phyloP scores from a whole-genome alignment of 1,139 yeast genomes.

The Pichia sp. region DNA sequence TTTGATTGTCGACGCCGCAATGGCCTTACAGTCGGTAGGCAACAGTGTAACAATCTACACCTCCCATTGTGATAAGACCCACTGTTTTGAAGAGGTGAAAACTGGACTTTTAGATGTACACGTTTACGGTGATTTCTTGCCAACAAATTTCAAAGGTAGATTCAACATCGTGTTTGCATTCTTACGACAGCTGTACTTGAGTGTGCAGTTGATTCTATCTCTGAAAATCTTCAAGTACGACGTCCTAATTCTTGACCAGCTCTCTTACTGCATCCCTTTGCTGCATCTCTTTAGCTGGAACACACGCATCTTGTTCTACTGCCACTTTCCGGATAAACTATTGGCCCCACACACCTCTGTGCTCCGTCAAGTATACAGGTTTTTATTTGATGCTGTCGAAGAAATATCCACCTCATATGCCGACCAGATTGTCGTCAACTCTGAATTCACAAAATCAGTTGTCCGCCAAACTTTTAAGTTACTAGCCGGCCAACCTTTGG shows the following conservation, averaged over 20 bases:
- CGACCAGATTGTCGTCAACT: slow-evolving; percentile 81
- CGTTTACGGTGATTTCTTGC: slow-evolving; percentile 80
- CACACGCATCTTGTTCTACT: slow-evolving; percentile 66
- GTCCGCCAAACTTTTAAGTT: slow-evolving; percentile 59
- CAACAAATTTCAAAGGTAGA: slow-evolving; percentile 60
- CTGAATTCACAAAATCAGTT: slow-evolving; percentile 70
- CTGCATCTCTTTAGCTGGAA: slow-evolving; percentile 45
- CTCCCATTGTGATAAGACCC: slow-evolving; percentile 80
- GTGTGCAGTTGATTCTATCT: slow-evolving; percentile 44
- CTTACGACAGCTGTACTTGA: slow-evolving; percentile 71
- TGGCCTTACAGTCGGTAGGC: slow-evolving; percentile 70
- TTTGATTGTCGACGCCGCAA: slow-evolving; percentile 89
- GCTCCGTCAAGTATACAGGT: slow-evolving; percentile 61
- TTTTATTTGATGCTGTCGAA: slow-evolving; percentile 79
- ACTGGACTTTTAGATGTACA: slow-evolving; percentile 52
- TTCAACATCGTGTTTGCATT: slow-evolving; percentile 82
- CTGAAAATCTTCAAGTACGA: slow-evolving; percentile 54
- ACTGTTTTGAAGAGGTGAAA: slow-evolving; percentile 86
- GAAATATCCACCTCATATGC: slow-evolving; percentile 74
- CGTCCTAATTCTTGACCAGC: slow-evolving; percentile 79
- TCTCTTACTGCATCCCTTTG: slow-evolving; percentile 80
- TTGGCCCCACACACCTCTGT: slow-evolving; percentile 57
- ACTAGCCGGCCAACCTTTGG: slow-evolving; percentile 41
- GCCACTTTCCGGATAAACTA: slow-evolving; percentile 93
- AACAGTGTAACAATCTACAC: slow-evolving; percentile 71